Conservation (phyloP, 2,329 filamentous ascomycete genomes). For the Grosmannia clavigera region DNA sequence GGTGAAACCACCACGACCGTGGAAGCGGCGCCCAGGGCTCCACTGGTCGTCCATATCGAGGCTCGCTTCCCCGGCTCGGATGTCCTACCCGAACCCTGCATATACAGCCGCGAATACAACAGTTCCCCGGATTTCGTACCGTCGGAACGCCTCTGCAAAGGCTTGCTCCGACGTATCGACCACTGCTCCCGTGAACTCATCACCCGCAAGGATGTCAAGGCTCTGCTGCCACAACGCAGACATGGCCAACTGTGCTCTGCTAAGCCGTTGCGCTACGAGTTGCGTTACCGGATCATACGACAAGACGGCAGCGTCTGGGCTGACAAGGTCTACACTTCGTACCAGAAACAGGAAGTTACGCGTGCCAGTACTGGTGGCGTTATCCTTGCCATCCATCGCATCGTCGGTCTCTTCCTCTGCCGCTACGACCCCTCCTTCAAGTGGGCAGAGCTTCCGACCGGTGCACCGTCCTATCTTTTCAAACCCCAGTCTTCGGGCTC, state of each 20-base stretch:
- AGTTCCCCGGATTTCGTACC: constrained; percentile 30
- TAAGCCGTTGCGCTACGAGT: constrained; percentile 35
- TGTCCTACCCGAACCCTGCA: not conserved
- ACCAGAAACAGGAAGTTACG: constrained; percentile 34
- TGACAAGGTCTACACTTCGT: constrained; percentile 34
- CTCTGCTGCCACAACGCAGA: constrained; percentile 24
- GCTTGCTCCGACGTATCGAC: constrained; percentile 35
- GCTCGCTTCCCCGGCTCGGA: constrained; percentile 9
- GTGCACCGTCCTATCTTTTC: constrained; percentile 17
- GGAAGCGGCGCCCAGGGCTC: not conserved
- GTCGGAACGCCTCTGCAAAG: constrained; percentile 34
- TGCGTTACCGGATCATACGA: constrained; percentile 32
- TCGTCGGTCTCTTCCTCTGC: constrained; percentile 37
- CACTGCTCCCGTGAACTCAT: constrained; percentile 41
- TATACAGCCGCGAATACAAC: constrained; percentile 32
- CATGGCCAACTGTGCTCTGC: constrained; percentile 14
- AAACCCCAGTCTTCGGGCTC: constrained; percentile 8
- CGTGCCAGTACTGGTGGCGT: constrained; percentile 31
- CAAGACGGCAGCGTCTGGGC: constrained; percentile 28
- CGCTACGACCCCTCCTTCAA: constrained; percentile 37
- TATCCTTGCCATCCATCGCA: constrained; percentile 34
- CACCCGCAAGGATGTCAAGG: constrained; percentile 36
- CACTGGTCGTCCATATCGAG: constrained; percentile 10
- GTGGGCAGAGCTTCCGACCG: constrained; percentile 29
- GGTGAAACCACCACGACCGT: not conserved